Percentiles rank a stretch among this genome's conserved stretches.
These are phyloP conservation scores for Vaccinium macrocarpon DNA, from an alignment of 148 eudicot species.

Conservation along the genomic window DNA sequence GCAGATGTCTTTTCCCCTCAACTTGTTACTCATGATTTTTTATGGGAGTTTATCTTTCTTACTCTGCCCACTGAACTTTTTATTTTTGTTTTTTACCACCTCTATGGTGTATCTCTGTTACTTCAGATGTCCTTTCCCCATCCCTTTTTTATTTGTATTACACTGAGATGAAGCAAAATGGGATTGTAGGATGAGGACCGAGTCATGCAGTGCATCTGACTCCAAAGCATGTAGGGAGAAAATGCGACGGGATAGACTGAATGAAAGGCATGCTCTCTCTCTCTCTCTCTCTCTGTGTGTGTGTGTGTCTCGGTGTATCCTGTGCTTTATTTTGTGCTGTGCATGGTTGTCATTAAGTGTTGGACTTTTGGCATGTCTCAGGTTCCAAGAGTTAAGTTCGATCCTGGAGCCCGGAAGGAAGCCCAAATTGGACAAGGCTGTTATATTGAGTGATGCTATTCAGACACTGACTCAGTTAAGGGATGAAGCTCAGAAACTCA, in stretches of 20 bases:
- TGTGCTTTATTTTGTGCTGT: not conserved
- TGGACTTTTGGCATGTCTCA: not conserved
- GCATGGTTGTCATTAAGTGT: not conserved
- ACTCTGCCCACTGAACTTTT: not conserved
- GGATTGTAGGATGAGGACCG: slow-evolving; percentile 37
- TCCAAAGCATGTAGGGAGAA: slow-evolving; percentile 62
- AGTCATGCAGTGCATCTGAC: slow-evolving; percentile 26
- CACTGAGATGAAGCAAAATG: not conserved
- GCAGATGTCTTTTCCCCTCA: not conserved
- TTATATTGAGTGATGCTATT: slow-evolving; percentile 48
- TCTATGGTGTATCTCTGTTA: not conserved
- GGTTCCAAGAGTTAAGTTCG: slow-evolving; percentile 44
- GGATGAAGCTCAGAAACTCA: slow-evolving; percentile 50
- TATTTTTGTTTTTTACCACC: not conserved
- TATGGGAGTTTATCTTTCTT: not conserved
- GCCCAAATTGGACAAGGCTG: slow-evolving; percentile 52
- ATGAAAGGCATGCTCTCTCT: slow-evolving; percentile 41
- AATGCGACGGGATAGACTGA: slow-evolving; percentile 49
- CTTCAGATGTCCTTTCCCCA: not conserved
- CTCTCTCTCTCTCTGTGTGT: not conserved
- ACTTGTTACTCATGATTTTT: not conserved
- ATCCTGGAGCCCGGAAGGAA: slow-evolving; percentile 48
- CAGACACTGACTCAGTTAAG: slow-evolving; percentile 48
- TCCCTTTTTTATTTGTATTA: not conserved
- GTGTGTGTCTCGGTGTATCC: not conserved